Evolutionary conservation across 352 stramenopile genomes (phyloP).

Genomic region (Pythium graminicola): DNA sequence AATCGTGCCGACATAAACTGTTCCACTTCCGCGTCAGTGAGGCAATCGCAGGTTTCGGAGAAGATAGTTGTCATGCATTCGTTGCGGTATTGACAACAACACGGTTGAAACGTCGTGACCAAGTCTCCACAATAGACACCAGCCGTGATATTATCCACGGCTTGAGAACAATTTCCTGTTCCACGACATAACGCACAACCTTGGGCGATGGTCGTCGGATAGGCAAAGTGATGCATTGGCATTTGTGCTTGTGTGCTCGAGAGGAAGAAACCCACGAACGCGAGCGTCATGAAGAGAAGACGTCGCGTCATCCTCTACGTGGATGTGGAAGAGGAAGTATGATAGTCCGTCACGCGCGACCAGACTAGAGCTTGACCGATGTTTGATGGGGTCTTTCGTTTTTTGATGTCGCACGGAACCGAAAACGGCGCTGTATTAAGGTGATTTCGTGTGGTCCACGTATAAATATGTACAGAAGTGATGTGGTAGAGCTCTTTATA

Average conservation of each 20-base stretch:
- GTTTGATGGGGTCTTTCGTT: background rate
- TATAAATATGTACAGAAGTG: conserved; percentile 1
- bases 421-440: conserved; percentile 8
- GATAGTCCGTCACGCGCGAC: too few relatives aligned
- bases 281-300: background rate
- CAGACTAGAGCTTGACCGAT: background rate
- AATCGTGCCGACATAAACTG: conserved; percentile 62
- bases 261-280: background rate
- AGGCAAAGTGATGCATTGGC: conserved; percentile 22
- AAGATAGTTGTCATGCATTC: conserved; percentile 66
- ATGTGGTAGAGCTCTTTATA: background rate
- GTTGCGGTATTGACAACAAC: conserved; percentile 67
- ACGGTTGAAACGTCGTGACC: conserved; percentile 55
- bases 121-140: conserved; percentile 70
- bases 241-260: conserved; percentile 6
- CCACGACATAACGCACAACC: conserved; percentile 55
- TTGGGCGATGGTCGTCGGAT: conserved; percentile 23
- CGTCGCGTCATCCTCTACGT: background rate
- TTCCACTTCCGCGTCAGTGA: conserved; percentile 47
- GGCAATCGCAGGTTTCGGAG: conserved; percentile 46
- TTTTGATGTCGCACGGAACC: conserved; percentile 13
- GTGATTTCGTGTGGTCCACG: conserved; percentile 7
- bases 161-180: conserved; percentile 57
- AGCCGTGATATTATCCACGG: conserved; percentile 37
- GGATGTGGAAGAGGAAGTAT: background rate